Evolutionary conservation across 768 basidiomycete species (phyloP), one percentile per base, ranked within the genome.

Genomic region (Brasilioporus rufonigricans): DNA sequence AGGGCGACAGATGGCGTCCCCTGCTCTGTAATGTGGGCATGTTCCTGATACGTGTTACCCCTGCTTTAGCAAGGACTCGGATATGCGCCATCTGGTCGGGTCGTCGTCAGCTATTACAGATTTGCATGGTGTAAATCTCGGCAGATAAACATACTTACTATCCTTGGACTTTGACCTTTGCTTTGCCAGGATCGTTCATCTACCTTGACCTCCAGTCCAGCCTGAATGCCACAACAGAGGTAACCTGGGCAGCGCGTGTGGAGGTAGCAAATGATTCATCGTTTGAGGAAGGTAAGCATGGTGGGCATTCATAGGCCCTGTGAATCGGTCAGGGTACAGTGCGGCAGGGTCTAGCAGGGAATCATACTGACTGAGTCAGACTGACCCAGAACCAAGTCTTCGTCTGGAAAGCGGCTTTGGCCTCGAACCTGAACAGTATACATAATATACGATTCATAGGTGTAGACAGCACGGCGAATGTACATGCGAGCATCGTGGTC

Each of bases 141-240:
- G 47, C 5, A 44, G 45, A 43, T 40, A 39, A 53, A 33, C 40
- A 23, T 48, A 52, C 62, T 52, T 46, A 26, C 50, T 48, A 40
- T 54, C 50, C 43, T 27, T 44, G 46, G 55, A 41, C 12, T 47
- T 21, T 41, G 18, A n/a, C 44, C n/a, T 3, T 38, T 29, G 24
- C n/a, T 3, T 38, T 29, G 24, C 23, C 10, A 18, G 18, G 21
- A 47, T 44, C 23, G 14, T 39, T 16, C 26, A 10, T 44, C 8
- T 32, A 26, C 10, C 35, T 33, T 23, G 16, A 39, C 44, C 6
- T 9, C 45, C 16, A 36, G 7, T 7, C 40, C 19, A 23, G 36
- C 13, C n/a, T n/a, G n/a, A n/a, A n/a, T n/a, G n/a, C 36, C 19
- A 32, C 29, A 33, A 23, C 19, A 31, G 46, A 3, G 24, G 62